These are phyloP conservation scores for Chlamydomonas urium DNA, from an alignment of 139 green algal genomes.

Conservation along the genomic window DNA sequence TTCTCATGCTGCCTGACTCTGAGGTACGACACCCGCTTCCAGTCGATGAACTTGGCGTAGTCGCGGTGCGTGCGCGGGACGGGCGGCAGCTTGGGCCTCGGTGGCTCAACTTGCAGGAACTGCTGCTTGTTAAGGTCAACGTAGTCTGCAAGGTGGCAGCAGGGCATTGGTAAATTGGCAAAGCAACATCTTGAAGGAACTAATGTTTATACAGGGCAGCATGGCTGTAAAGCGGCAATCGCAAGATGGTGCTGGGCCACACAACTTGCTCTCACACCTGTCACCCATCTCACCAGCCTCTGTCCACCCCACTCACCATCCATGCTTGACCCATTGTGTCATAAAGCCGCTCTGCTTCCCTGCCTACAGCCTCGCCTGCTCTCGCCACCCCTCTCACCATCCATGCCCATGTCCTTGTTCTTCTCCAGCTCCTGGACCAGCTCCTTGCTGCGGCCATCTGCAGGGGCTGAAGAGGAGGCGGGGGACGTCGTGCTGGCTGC, in stretches of 20 bases:
- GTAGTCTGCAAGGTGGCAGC: not conserved
- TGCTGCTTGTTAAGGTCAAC: slow-evolving; percentile 5
- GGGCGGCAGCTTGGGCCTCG: slow-evolving; percentile 1
- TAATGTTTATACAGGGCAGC: too few relatives aligned
- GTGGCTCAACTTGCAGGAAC: not conserved
- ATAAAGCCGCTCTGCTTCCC: not conserved
- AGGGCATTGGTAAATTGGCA: too few relatives aligned
- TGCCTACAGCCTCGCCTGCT: not conserved
- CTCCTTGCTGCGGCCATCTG: slow-evolving; percentile 4
- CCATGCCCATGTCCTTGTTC: slow-evolving; percentile 7
- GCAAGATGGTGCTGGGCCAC: not conserved
- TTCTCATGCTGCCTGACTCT: slow-evolving; percentile 27
- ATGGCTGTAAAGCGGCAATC: not conserved
- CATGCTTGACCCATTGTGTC: not conserved
- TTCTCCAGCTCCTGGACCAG: not conserved
- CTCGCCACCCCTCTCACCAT: not conserved
- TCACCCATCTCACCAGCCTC: not conserved
- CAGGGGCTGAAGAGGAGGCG: not conserved
- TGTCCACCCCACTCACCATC: not conserved
- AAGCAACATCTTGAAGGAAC: too few relatives aligned
- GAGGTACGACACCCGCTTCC: slow-evolving; percentile 18
- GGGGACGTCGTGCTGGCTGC: too few relatives aligned
- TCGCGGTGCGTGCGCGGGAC: slow-evolving; percentile 12
- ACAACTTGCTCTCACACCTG: not conserved
- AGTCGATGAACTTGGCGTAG: slow-evolving; percentile 5